phyloP scores from a whole-genome alignment of 139 green algal genomes.

The Tetradesmus lagerheimii region DNA sequence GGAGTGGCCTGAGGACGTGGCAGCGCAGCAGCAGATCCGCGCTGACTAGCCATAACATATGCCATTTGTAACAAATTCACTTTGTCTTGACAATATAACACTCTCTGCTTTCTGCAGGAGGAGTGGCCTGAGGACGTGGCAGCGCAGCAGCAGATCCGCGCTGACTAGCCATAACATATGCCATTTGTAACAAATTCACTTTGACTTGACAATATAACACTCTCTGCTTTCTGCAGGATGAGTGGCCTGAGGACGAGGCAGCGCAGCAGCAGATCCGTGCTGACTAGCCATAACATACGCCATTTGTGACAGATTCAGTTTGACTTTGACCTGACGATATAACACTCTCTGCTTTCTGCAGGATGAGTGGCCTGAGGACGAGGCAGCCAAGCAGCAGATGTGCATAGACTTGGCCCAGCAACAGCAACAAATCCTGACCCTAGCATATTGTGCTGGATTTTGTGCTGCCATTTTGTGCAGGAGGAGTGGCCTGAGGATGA shows the following conservation, averaged over 20 bases:
- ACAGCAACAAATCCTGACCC: no score
- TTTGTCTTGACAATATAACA: not conserved
- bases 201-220: not conserved
- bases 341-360: not conserved
- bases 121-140: slow-evolving; percentile 32
- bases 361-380: slow-evolving; percentile 39
- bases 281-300: no score
- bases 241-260: slow-evolving; percentile 32
- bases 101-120: slow-evolving; percentile 4
- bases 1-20: slow-evolving; percentile 39
- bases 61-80: no score
- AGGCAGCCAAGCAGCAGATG: slow-evolving; percentile 13
- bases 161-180: no score
- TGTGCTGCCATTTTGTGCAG: not conserved
- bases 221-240: slow-evolving; percentile 14
- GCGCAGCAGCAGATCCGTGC: not conserved
- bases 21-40: not conserved
- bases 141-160: slow-evolving; percentile 20
- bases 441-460: no score
- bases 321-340: not conserved
- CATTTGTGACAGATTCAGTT: no score
- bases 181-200: no score
- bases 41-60: no score
- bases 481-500: slow-evolving; percentile 46
- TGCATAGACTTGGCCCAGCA: no score